Evolutionary conservation across 2,329 filamentous ascomycete genomes (phyloP).

Genomic region (Eutypa lata): DNA sequence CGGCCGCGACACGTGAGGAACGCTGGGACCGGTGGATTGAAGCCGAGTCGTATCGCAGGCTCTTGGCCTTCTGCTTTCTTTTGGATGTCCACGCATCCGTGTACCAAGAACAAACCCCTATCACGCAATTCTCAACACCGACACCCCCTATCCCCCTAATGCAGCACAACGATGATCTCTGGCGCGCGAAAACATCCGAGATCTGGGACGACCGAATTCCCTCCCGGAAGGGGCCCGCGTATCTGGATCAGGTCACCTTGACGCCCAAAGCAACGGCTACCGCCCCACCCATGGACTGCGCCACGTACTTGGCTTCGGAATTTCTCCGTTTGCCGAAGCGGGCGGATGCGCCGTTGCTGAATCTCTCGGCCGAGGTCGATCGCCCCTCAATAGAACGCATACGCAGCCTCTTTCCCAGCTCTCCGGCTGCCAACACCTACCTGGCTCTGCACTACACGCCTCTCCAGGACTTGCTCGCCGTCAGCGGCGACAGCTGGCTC

Average conservation of each 20-base stretch:
- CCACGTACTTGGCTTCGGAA: constrained; percentile 27
- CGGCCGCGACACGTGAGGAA: constrained; percentile 25
- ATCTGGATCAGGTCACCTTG: constrained; percentile 30
- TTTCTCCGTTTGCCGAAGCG: constrained; percentile 23
- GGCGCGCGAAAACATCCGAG: constrained; percentile 44
- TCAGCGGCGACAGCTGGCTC: constrained; percentile 57
- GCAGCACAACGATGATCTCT: constrained; percentile 41
- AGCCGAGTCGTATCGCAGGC: constrained; percentile 48
- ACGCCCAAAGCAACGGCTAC: constrained; percentile 33
- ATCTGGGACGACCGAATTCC: constrained; percentile 41
- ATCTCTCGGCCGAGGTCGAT: constrained; percentile 16
- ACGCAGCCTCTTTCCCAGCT: constrained; percentile 40
- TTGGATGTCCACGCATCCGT: constrained; percentile 54
- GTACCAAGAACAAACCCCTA: constrained; percentile 49
- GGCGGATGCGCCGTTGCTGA: constrained; percentile 13
- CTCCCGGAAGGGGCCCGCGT: constrained; percentile 24
- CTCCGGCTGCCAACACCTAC: constrained; percentile 49
- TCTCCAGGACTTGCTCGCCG: constrained; percentile 54
- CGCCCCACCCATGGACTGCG: constrained; percentile 22
- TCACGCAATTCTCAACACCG: constrained; percentile 31
- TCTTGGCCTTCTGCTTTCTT: constrained; percentile 55
- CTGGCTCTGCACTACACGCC: constrained; percentile 57
- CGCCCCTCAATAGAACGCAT: constrained; percentile 28
- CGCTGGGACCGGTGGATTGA: constrained; percentile 53
- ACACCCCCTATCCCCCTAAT: constrained; percentile 45